Evolutionary conservation across 306 rosid genomes (phyloP).

Genomic region (Citrullus amarus): DNA sequence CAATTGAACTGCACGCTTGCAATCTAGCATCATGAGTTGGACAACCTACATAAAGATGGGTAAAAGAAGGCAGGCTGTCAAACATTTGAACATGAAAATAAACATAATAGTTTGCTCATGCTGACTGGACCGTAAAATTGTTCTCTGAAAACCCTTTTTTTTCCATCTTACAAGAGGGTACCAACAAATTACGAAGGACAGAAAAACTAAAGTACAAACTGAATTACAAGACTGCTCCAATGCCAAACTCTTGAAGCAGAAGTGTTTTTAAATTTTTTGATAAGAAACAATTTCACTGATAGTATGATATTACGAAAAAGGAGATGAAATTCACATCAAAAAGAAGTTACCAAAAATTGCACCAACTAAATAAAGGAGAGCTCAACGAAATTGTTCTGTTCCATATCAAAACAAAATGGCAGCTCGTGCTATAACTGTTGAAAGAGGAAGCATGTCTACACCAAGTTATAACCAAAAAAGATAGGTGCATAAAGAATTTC

Average conservation of each 20-base stretch:
- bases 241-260: neutral
- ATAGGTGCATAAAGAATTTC: neutral
- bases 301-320: neutral
- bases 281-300: neutral
- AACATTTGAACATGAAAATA: slow-evolving; percentile 12
- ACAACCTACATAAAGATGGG: slow-evolving; percentile 48
- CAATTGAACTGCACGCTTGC: slow-evolving; percentile 81
- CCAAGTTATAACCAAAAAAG: neutral
- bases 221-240: neutral
- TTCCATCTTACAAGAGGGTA: neutral
- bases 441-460: neutral
- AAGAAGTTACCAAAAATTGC: neutral
- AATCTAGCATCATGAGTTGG: slow-evolving; percentile 82
- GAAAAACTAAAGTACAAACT: neutral
- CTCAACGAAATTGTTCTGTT: no score
- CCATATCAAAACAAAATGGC: no score
- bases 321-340: neutral
- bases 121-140: neutral
- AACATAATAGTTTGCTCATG: neutral
- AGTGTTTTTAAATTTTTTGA: neutral
- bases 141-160: neutral
- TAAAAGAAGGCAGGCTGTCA: neutral
- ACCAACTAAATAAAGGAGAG: neutral
- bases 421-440: neutral
- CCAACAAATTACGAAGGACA: neutral